These are phyloP conservation scores for Bromus sterilis DNA, from an alignment of 176 grass and related monocot species.

Conservation along the genomic window DNA sequence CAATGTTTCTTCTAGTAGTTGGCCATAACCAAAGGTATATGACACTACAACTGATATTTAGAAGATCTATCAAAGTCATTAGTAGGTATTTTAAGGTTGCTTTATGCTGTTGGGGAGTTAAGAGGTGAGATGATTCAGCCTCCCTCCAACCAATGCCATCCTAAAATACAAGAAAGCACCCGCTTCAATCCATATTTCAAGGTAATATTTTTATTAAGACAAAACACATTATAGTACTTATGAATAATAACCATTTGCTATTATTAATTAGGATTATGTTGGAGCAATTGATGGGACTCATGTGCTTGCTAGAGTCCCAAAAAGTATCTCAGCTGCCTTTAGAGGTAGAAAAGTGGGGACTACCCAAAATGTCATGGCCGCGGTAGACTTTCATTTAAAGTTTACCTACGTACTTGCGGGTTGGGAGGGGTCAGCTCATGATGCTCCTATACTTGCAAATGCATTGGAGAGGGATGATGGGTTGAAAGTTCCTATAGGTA, in stretches of 20 bases:
- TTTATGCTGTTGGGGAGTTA: neutral
- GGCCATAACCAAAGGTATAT: neutral
- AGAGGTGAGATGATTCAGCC: too few species aligned
- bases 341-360: too few species aligned
- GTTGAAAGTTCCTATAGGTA: too few species aligned
- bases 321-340: neutral
- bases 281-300: neutral
- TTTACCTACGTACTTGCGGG: too few species aligned
- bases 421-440: too few species aligned
- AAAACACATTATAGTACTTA: too few species aligned
- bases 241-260: neutral
- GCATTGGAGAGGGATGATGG: too few species aligned
- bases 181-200: neutral
- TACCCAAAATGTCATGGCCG: too few species aligned
- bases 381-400: too few species aligned
- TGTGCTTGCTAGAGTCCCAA: neutral
- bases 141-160: neutral
- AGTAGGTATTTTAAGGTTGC: neutral
- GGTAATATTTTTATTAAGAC: neutral
- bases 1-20: neutral
- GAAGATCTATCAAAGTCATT: neutral
- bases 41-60: neutral
- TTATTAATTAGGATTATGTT: neutral
- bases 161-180: neutral
- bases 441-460: too few species aligned